These are phyloP conservation scores for Candida silvatica DNA, from an alignment of 805 yeast species.

Conservation along the genomic window DNA sequence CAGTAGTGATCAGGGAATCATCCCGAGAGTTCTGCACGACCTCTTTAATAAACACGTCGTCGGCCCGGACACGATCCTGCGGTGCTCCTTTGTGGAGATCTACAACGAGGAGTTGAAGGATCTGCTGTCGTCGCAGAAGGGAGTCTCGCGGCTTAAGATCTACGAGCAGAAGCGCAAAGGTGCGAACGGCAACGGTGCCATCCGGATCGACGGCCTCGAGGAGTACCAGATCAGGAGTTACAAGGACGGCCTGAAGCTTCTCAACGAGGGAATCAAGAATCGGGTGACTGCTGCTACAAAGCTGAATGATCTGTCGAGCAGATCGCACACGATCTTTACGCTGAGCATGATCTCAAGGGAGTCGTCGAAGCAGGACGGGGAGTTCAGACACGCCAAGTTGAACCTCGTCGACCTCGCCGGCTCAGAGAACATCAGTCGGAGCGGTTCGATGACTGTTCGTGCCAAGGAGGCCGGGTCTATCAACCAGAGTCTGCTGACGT, in stretches of 20 bases:
- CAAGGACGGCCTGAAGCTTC: conserved; percentile 44
- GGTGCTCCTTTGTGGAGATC: conserved; percentile 46
- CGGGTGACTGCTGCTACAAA: conserved; percentile 68
- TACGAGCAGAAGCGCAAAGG: conserved; percentile 23
- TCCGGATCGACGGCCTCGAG: conserved; percentile 55
- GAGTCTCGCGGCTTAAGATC: conserved; percentile 26
- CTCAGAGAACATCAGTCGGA: conserved; percentile 77
- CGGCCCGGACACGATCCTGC: conserved; percentile 26
- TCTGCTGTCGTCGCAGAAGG: conserved; percentile 30
- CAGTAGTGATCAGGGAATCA: conserved; percentile 34
- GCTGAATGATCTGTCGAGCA: conserved; percentile 62
- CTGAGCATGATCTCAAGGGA: conserved; percentile 38
- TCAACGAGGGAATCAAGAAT: conserved; percentile 48
- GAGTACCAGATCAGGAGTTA: conserved; percentile 50
- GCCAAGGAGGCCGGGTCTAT: conserved; percentile 94
- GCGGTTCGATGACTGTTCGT: conserved; percentile 80
- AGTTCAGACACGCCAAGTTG: conserved; percentile 24
- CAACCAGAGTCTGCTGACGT: conserved; percentile 76
- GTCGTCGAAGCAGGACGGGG: conserved; percentile 17
- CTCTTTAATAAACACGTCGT: conserved; percentile 24
- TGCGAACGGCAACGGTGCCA: conserved; percentile 13
- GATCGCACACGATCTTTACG: conserved; percentile 74
- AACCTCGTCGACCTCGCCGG: conserved; percentile 94
- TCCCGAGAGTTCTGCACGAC: conserved; percentile 38
- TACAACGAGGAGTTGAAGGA: conserved; percentile 38